Evolutionary conservation across 305 asterid species (phyloP).

Genomic region (Fraxinus sp.): DNA sequence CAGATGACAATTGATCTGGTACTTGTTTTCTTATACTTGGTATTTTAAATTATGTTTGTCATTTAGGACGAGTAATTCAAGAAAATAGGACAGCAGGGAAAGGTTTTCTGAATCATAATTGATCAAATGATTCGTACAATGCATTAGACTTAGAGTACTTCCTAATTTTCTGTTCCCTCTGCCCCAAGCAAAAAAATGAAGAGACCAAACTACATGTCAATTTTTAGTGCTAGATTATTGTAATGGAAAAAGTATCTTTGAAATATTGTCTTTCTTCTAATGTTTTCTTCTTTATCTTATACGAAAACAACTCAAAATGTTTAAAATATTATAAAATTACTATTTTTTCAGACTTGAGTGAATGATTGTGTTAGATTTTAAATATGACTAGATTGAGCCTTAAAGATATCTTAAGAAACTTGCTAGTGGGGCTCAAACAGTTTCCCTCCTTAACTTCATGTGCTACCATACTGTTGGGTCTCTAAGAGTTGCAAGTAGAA

Average conservation of each 20-base stretch:
- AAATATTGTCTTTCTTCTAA: not conserved
- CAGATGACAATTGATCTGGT: not conserved
- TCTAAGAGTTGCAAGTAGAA: not conserved
- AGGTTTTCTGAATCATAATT: slow-evolving; percentile 4
- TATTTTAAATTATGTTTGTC: not conserved
- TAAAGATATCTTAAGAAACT: not conserved
- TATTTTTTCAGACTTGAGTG: not conserved
- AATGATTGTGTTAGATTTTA: not conserved
- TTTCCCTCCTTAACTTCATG: not conserved
- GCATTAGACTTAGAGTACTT: not conserved
- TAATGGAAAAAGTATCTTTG: not conserved
- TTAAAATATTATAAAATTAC: not conserved
- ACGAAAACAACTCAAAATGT: not conserved
- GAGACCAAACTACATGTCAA: not conserved
- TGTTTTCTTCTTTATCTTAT: not conserved
- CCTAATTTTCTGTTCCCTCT: not conserved
- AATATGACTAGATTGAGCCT: not conserved
- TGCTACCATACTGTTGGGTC: not conserved
- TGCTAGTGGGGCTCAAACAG: not conserved
- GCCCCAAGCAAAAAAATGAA: not conserved
- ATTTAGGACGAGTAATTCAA: not conserved
- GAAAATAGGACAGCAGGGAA: not conserved
- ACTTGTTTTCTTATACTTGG: not conserved
- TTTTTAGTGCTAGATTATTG: not conserved
- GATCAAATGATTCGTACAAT: not conserved